Conservation (phyloP, 768 basidiomycete genomes). For the Suillus americanus region DNA sequence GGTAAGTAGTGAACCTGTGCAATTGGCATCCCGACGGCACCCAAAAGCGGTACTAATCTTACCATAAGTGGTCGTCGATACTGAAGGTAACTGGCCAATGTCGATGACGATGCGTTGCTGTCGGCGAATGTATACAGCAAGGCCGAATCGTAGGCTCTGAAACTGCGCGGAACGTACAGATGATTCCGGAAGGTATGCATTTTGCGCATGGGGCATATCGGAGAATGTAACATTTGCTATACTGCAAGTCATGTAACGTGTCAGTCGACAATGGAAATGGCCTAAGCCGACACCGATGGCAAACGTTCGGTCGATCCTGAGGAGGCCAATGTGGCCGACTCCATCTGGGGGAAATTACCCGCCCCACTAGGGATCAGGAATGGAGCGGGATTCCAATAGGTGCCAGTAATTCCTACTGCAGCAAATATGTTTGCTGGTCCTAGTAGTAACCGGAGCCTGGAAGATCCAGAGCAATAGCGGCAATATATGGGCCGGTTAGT, state of each 20-base stretch:
- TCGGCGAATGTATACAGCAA: constrained; percentile 1
- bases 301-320: background rate
- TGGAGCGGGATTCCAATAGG: background rate
- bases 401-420: background rate
- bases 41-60: background rate
- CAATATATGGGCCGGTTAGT: background rate
- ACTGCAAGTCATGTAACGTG: background rate
- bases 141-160: background rate
- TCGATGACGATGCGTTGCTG: background rate
- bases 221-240: background rate
- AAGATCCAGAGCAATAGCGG: background rate
- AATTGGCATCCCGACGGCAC: constrained; percentile 1
- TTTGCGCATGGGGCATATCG: background rate
- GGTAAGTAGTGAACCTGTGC: background rate
- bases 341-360: background rate
- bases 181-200: background rate
- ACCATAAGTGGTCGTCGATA: background rate
- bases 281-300: background rate
- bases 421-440: background rate
- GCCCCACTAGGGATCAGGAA: background rate
- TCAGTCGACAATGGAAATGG: background rate
- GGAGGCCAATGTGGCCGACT: background rate
- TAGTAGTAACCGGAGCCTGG: background rate
- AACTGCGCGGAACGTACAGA: background rate
- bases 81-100: background rate